phyloP scores from a whole-genome alignment of 2,329 filamentous ascomycete genomes.

The Ceratocystis ficicola region DNA sequence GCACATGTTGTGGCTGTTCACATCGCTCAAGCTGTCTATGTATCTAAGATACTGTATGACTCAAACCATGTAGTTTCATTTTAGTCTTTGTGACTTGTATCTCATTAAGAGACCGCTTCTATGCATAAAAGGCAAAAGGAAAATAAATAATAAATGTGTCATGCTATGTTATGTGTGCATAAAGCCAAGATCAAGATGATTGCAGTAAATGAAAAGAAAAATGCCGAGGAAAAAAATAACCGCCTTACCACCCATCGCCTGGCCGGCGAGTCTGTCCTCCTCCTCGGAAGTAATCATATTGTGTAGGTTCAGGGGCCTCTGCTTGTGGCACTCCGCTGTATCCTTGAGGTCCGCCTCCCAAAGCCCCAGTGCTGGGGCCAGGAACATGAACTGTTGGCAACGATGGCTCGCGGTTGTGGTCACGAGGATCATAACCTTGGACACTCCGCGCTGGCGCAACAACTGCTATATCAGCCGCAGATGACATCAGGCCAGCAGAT shows the following conservation, averaged over 20 bases:
- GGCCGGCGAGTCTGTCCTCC: constrained; percentile 27
- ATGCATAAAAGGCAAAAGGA: constrained; percentile 15
- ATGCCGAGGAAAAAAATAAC: background rate
- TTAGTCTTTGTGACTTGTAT: no score
- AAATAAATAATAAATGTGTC: constrained; percentile 20
- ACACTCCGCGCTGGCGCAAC: constrained; percentile 29
- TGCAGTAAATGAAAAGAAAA: background rate
- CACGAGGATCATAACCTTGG: constrained; percentile 28
- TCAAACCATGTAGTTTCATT: background rate
- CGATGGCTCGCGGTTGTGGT: constrained; percentile 20
- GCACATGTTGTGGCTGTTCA: no score
- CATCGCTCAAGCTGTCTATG: no score
- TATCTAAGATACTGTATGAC: background rate
- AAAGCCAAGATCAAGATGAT: background rate
- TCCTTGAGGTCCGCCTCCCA: constrained; percentile 46
- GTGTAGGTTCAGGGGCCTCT: constrained; percentile 39
- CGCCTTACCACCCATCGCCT: constrained; percentile 33
- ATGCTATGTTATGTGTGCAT: no score
- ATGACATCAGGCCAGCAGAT: constrained; percentile 39
- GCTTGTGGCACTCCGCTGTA: constrained; percentile 48
- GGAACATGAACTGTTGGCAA: constrained; percentile 25
- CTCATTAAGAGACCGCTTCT: background rate
- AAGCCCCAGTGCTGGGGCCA: constrained; percentile 38
- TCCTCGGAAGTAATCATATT: constrained; percentile 47
- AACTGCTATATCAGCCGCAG: constrained; percentile 42